phyloP scores from a whole-genome alignment of 1,139 yeast species.

The Geotrichum macrosporum region DNA sequence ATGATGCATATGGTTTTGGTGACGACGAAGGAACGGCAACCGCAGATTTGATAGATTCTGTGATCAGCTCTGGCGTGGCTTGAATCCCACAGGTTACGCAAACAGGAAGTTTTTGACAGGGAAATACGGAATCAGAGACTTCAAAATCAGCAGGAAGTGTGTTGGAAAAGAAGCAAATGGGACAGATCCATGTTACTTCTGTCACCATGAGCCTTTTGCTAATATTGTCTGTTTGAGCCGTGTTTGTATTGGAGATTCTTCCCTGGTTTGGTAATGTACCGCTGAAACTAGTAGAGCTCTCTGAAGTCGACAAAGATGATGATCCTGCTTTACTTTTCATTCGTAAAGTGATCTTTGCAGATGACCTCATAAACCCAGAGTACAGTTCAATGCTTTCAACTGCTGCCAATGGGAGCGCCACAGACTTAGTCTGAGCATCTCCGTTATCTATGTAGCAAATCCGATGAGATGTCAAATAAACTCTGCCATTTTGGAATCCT shows the following conservation, averaged over 20 bases:
- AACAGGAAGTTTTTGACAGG: constrained; percentile 41
- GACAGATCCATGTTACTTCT: constrained; percentile 64
- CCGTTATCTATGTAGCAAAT: constrained; percentile 65
- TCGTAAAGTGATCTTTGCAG: constrained; percentile 62
- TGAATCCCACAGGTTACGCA: constrained; percentile 79
- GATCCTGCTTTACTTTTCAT: constrained; percentile 28
- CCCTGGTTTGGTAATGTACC: constrained; percentile 16
- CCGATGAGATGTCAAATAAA: constrained; percentile 70
- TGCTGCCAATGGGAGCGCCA: constrained; percentile 49
- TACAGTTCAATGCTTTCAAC: constrained; percentile 47
- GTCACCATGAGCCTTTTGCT: constrained; percentile 11
- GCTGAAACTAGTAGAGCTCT: constrained; percentile 6
- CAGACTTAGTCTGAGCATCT: constrained; percentile 43
- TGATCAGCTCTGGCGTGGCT: constrained; percentile 40
- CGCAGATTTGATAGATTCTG: constrained; percentile 28
- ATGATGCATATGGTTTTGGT: too few species aligned
- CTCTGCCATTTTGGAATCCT: constrained; percentile 66
- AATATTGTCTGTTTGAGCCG: constrained; percentile 1
- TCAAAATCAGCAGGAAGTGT: constrained; percentile 38
- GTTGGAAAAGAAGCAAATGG: constrained; percentile 74
- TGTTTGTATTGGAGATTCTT: too few species aligned
- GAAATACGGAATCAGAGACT: neutral
- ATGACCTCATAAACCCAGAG: constrained; percentile 63
- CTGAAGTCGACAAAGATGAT: constrained; percentile 9
- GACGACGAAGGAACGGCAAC: too few species aligned